Evolutionary conservation across 192 early-diverging fungal genomes (phyloP), one percentile per base, ranked within the genome.

Genomic region (Kickxella alabastrina): DNA sequence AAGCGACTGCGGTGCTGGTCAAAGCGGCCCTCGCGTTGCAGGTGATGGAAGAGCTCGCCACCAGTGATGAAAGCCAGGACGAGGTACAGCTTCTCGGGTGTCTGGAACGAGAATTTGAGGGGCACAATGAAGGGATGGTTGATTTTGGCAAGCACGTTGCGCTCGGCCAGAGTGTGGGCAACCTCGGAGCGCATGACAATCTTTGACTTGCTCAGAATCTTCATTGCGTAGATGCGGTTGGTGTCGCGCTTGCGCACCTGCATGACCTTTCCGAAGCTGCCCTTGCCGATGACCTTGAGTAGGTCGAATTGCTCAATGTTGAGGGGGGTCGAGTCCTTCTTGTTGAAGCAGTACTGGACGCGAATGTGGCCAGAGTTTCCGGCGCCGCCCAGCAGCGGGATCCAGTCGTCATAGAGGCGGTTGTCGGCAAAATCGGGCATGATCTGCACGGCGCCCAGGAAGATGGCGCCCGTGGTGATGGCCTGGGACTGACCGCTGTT

Each of bases 181-280:
- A 99, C 90, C 65, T 99, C 92, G 0, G 86, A 84, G 17, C 91
- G 83, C 42, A 92, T 89, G 22, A 99, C 89, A 54, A 97, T 95
- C 68, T 95, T 87, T 25, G 87, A 85, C 76, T 99, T 99, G 28
- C 83, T 82, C 23, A 97, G 76, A 32, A 94, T 91, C 68, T 97
- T 97, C 91, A 99, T 90, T 44, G 95, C 94, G 70, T 96, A 99
- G 67, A 97, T 93, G 42, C 94, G 90, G 57, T 82, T 82, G 21
- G 90, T 88, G 71, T 92, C 89, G 54, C 82, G 82, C 62, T 95
- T 95, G 43, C 92, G 91, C 40, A 95, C 92, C 69, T 92, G 90
- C 85, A 92, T 90, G 69, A 97, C 94, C 79, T 94, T 97, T 54
- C 92, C 93, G 79, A 96, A 98, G 63, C 86, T 89, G 35, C 95